These are phyloP conservation scores for Capronia coronata DNA, from an alignment of 2,329 filamentous ascomycete species.

Conservation along the genomic window DNA sequence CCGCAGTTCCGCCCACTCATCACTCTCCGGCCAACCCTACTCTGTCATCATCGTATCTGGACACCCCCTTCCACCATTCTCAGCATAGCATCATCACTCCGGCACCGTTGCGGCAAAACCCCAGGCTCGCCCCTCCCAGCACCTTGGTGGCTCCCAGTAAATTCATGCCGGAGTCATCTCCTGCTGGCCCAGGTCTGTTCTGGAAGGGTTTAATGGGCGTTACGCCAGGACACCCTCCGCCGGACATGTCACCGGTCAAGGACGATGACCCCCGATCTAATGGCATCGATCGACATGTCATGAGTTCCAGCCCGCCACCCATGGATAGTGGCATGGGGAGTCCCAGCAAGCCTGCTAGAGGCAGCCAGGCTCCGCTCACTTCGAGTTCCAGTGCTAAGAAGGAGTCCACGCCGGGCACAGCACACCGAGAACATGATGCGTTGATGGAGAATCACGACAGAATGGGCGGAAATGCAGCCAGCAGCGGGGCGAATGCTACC, in stretches of 20 bases:
- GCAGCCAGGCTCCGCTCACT: conserved; percentile 23
- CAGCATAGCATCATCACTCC: conserved; percentile 43
- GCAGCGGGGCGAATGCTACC: conserved; percentile 1
- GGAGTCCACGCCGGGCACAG: conserved; percentile 19
- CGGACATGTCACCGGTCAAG: conserved; percentile 45
- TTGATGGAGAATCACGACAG: conserved; percentile 2
- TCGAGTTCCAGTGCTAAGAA: conserved; percentile 34
- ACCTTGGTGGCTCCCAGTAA: conserved; percentile 46
- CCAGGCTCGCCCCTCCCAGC: conserved; percentile 43
- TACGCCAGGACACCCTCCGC: conserved; percentile 28
- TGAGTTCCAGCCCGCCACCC: conserved; percentile 45
- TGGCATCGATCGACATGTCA: conserved; percentile 34
- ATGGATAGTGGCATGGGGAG: conserved; percentile 39
- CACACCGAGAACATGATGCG: conserved; percentile 4
- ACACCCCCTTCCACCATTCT: conserved; percentile 38
- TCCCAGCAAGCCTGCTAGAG: conserved; percentile 39
- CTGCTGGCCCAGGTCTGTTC: conserved; percentile 39
- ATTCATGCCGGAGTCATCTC: conserved; percentile 48
- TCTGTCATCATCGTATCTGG: conserved; percentile 45
- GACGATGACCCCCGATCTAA: conserved; percentile 30
- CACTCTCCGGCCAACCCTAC: conserved; percentile 38
- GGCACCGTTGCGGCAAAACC: conserved; percentile 44
- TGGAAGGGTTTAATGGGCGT: conserved; percentile 42
- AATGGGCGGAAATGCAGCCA: conserved; percentile 5
- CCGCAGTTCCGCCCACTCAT: conserved; percentile 22